Percentiles rank a stretch among this genome's conserved stretches.
Evolutionary conservation across 352 stramenopile genomes (phyloP).

Genomic region (Peronospora farinosa): DNA sequence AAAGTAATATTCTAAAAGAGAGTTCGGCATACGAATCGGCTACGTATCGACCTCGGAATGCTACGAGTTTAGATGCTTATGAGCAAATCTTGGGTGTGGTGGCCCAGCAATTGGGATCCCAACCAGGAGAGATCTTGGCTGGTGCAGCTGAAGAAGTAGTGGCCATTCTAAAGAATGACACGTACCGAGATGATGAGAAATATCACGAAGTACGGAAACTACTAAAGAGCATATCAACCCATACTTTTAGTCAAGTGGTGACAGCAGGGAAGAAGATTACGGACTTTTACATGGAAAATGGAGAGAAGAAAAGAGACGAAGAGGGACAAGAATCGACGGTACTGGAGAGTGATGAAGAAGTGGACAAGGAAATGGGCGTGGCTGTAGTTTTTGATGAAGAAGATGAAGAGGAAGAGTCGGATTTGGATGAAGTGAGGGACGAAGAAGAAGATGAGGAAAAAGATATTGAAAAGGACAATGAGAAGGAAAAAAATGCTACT

Average conservation of each 20-base stretch:
- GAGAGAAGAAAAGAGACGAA: slow-evolving; percentile 24
- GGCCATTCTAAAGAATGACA: slow-evolving; percentile 88
- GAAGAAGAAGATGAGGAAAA: slow-evolving; percentile 59
- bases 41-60: slow-evolving; percentile 85
- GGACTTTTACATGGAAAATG: slow-evolving; percentile 66
- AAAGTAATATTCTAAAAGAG: slow-evolving; percentile 64
- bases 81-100: slow-evolving; percentile 85
- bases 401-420: slow-evolving; percentile 92
- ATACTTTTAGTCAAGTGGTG: slow-evolving; percentile 81
- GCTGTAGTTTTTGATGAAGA: slow-evolving; percentile 97
- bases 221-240: slow-evolving; percentile 67
- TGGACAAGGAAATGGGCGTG: slow-evolving; percentile 98
- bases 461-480: slow-evolving; percentile 58
- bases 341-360: slow-evolving; percentile 33
- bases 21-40: slow-evolving; percentile 68
- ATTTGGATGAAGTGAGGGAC: slow-evolving; percentile 86
- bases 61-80: slow-evolving; percentile 84
- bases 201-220: slow-evolving; percentile 79
- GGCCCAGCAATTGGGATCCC: slow-evolving; percentile 68
- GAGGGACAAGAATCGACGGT: slow-evolving; percentile 11
- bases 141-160: slow-evolving; percentile 90
- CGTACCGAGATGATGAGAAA: slow-evolving; percentile 81
- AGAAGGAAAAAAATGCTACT: slow-evolving; percentile 19
- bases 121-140: slow-evolving; percentile 87
- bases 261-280: slow-evolving; percentile 82